Percentiles rank a stretch among this genome's conserved stretches.
Conservation (phyloP, 2,329 filamentous ascomycete species). For the Nakataea oryzae region DNA sequence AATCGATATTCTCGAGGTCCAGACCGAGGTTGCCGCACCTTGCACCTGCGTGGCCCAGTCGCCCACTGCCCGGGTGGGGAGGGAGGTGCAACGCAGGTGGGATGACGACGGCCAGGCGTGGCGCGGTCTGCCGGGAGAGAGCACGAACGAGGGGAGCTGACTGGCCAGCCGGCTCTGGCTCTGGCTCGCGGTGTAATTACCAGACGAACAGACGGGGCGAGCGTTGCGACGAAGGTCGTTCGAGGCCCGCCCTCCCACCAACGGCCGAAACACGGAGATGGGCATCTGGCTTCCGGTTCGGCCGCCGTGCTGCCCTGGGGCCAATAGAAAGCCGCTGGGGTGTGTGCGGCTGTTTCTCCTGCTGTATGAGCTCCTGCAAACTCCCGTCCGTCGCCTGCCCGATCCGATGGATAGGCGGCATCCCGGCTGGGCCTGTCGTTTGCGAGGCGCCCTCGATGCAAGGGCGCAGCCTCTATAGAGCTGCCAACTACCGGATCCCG, state of each 20-base stretch:
- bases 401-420: too few relatives aligned
- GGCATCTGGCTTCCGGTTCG: neutral
- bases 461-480: neutral
- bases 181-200: neutral
- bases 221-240: neutral
- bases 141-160: too few relatives aligned
- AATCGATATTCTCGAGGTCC: neutral
- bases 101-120: neutral
- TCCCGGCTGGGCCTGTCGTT: neutral
- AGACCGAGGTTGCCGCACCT: neutral
- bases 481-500: neutral
- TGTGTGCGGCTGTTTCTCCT: neutral
- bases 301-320: too few relatives aligned
- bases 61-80: too few relatives aligned
- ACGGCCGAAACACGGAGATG: neutral
- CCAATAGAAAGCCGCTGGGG: neutral
- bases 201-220: too few relatives aligned
- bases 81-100: neutral
- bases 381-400: neutral
- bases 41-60: neutral
- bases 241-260: neutral
- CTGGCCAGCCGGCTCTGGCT: too few relatives aligned
- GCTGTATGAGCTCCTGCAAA: neutral
- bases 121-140: too few relatives aligned
- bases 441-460: neutral